Conservation (phyloP, 352 stramenopile genomes). For the Globisporangium megalacanthum region DNA sequence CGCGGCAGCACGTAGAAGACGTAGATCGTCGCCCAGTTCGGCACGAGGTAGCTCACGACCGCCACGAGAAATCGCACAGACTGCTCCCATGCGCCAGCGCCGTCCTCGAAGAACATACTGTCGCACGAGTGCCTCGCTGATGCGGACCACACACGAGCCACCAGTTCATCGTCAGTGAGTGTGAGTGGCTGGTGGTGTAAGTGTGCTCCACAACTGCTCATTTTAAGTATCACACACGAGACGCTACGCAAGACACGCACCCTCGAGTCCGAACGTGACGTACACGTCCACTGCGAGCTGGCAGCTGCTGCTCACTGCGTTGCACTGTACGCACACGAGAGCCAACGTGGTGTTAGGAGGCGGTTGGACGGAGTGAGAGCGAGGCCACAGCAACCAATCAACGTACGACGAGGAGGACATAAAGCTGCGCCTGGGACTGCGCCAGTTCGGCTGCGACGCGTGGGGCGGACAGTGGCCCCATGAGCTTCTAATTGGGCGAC, state of each 20-base stretch:
- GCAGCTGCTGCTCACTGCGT: conserved; percentile 51
- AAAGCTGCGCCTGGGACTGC: conserved; percentile 66
- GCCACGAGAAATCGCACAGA: conserved; percentile 43
- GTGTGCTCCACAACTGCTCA: not conserved
- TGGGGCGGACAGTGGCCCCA: too few species aligned
- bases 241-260: too few species aligned
- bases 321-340: conserved; percentile 29
- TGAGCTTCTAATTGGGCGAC: too few species aligned
- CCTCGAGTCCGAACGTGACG: conserved; percentile 41
- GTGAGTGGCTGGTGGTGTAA: not conserved
- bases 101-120: conserved; percentile 70
- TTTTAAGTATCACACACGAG: too few species aligned
- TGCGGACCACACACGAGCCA: not conserved
- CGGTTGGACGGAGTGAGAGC: too few species aligned
- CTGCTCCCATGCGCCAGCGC: conserved; percentile 48
- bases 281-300: conserved; percentile 61
- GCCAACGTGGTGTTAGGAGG: too few species aligned
- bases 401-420: conserved; percentile 56
- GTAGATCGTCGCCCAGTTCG: conserved; percentile 63
- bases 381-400: not conserved
- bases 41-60: conserved; percentile 44
- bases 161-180: not conserved
- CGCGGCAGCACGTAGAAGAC: conserved; percentile 67
- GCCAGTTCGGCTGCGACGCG: conserved; percentile 42
- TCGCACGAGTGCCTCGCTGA: conserved; percentile 40